Evolutionary conservation across 208 protist species (phyloP).

Genomic region (Trichomonas tenax): DNA sequence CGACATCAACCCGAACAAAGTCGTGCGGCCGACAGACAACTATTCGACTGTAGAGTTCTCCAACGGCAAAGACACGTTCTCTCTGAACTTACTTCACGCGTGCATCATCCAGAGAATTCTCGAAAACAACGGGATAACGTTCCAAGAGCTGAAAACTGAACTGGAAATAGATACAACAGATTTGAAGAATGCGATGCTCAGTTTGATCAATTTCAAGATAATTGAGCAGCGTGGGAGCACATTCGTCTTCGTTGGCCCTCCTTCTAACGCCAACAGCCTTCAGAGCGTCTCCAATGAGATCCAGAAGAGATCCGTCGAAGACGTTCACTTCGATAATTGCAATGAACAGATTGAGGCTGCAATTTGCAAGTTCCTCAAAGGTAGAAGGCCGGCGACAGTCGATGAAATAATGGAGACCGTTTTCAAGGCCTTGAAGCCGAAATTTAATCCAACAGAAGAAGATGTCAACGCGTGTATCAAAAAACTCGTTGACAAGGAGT

Average conservation of each 20-base stretch:
- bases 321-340: not conserved
- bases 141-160: not conserved
- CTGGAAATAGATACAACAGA: not conserved
- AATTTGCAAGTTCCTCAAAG: not conserved
- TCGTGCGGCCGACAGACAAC: not conserved
- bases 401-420: not conserved
- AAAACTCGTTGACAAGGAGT: not conserved
- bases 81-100: not conserved
- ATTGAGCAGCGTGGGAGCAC: not conserved
- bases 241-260: not conserved
- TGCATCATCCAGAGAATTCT: not conserved
- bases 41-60: not conserved
- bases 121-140: not conserved
- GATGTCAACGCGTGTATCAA: not conserved
- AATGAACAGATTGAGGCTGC: not conserved
- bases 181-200: not conserved
- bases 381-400: not conserved
- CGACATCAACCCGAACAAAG: not conserved
- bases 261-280: not conserved
- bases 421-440: not conserved
- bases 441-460: not conserved
- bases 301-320: not conserved
- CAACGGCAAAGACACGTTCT: not conserved
- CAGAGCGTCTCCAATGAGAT: not conserved
- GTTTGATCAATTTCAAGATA: not conserved